Conservation (phyloP, 495 filamentous ascomycete genomes). For the Sphaerosporella brunnea region DNA sequence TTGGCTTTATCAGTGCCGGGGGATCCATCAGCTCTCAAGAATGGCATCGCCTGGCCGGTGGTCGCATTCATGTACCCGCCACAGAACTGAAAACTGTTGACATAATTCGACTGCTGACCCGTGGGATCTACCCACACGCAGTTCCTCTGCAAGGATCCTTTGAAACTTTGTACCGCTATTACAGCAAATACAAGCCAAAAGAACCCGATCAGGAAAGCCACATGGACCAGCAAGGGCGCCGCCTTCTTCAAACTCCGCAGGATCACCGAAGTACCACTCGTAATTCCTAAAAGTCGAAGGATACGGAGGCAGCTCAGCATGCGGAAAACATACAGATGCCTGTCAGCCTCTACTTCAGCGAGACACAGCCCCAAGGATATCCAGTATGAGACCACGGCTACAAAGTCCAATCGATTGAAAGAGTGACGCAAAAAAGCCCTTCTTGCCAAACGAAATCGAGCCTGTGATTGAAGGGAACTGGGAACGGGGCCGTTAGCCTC, state of each 20-base stretch:
- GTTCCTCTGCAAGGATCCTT: slow-evolving; percentile 70
- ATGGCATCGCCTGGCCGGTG: slow-evolving; percentile 43
- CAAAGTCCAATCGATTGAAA: slow-evolving; percentile 88
- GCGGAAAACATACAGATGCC: slow-evolving; percentile 72
- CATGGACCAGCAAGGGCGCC: slow-evolving; percentile 79
- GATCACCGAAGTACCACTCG: slow-evolving; percentile 84
- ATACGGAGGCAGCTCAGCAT: slow-evolving; percentile 94
- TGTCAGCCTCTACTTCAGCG: slow-evolving; percentile 43
- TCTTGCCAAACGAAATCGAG: slow-evolving; percentile 66
- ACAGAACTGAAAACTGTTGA: slow-evolving; percentile 55
- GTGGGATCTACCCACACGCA: slow-evolving; percentile 56
- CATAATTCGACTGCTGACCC: slow-evolving; percentile 29
- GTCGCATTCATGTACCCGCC: slow-evolving; percentile 54
- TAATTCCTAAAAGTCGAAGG: slow-evolving; percentile 69
- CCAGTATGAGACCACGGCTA: slow-evolving; percentile 95
- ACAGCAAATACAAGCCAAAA: slow-evolving; percentile 99
- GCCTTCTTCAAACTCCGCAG: slow-evolving; percentile 89
- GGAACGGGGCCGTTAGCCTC: slow-evolving; percentile 30
- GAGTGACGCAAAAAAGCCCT: slow-evolving; percentile 86
- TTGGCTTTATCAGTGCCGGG: slow-evolving; percentile 41
- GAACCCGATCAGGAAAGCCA: slow-evolving; percentile 90
- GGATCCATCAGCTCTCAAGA: slow-evolving; percentile 38
- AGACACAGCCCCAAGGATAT: slow-evolving; percentile 59
- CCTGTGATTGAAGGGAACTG: slow-evolving; percentile 57
- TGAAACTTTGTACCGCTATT: slow-evolving; percentile 92